Conservation (phyloP, 495 filamentous ascomycete genomes). For the Sporormia fimetaria region DNA sequence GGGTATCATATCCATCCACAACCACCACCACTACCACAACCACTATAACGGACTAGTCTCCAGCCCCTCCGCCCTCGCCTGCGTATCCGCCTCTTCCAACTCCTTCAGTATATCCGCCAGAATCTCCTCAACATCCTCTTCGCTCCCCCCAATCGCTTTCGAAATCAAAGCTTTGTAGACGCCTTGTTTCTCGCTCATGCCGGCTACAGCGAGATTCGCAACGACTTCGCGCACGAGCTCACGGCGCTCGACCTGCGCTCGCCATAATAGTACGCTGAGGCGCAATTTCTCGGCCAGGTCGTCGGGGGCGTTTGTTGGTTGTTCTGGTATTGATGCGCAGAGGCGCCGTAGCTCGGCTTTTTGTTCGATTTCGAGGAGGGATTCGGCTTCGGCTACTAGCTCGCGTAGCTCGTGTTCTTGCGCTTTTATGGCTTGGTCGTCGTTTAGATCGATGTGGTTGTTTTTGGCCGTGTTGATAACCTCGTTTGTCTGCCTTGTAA, state of each 20-base stretch:
- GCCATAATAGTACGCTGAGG: conserved; percentile 22
- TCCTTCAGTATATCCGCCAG: conserved; percentile 36
- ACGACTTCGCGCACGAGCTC: conserved; percentile 29
- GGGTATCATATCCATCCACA: no score
- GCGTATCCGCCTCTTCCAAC: conserved; percentile 41
- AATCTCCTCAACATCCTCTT: conserved; percentile 35
- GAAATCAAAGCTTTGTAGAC: conserved; percentile 34
- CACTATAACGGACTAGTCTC: conserved; percentile 16
- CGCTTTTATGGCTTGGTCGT: conserved; percentile 53
- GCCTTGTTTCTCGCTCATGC: conserved; percentile 27
- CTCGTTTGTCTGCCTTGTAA: conserved; percentile 41
- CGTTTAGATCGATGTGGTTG: conserved; percentile 6
- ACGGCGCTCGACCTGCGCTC: conserved; percentile 24
- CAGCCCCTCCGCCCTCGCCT: conserved; percentile 31
- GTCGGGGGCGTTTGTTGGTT: conserved; percentile 1
- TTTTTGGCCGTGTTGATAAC: conserved; percentile 28
- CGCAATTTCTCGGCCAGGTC: conserved; percentile 24
- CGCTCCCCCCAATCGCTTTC: conserved; percentile 32
- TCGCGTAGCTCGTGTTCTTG: conserved; percentile 48
- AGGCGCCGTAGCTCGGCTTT: conserved; percentile 14
- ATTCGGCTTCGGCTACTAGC: conserved; percentile 52
- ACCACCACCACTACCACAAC: no score
- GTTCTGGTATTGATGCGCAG: conserved; percentile 1
- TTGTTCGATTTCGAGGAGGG: conserved; percentile 56
- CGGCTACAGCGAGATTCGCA: conserved; percentile 25